phyloP scores from a whole-genome alignment of 2,329 filamentous ascomycete species.

The Verticillium dahliae region DNA sequence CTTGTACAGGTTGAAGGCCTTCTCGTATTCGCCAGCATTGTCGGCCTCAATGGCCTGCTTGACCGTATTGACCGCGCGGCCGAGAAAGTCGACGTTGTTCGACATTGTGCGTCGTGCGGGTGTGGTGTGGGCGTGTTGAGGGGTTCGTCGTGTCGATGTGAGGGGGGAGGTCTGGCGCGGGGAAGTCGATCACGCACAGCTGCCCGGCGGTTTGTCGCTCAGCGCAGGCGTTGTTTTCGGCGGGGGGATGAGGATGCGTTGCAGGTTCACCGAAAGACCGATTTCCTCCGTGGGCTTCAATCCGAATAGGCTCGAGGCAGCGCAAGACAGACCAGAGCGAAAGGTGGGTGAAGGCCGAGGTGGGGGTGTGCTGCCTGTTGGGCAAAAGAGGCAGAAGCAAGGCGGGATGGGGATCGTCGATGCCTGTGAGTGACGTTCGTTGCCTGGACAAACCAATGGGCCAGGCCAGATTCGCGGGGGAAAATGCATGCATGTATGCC shows the following conservation, averaged over 20 bases:
- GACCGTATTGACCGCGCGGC: constrained; percentile 91
- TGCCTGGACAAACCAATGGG: constrained; percentile 1
- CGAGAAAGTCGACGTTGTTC: constrained; percentile 75
- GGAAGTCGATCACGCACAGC: background rate
- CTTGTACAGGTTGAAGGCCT: constrained; percentile 95
- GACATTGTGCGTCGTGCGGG: background rate
- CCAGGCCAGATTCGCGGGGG: background rate
- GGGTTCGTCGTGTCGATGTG: background rate
- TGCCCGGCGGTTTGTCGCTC: background rate
- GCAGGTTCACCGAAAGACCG: background rate
- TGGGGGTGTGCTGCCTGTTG: constrained; percentile 1
- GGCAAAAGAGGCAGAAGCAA: background rate
- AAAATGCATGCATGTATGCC: background rate
- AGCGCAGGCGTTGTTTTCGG: background rate
- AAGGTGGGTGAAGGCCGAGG: background rate
- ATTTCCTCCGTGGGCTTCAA: background rate
- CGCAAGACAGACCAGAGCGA: background rate
- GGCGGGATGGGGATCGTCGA: constrained; percentile 2
- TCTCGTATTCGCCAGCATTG: constrained; percentile 92
- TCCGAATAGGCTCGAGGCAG: background rate
- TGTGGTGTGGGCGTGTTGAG: background rate
- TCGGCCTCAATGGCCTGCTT: constrained; percentile 97
- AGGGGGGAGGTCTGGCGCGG: background rate
- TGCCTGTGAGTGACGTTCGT: constrained; percentile 3
- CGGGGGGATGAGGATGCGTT: background rate